Evolutionary conservation across 1,284 basidiomycete species (phyloP).

Genomic region (Mrakiaceae sp.): DNA sequence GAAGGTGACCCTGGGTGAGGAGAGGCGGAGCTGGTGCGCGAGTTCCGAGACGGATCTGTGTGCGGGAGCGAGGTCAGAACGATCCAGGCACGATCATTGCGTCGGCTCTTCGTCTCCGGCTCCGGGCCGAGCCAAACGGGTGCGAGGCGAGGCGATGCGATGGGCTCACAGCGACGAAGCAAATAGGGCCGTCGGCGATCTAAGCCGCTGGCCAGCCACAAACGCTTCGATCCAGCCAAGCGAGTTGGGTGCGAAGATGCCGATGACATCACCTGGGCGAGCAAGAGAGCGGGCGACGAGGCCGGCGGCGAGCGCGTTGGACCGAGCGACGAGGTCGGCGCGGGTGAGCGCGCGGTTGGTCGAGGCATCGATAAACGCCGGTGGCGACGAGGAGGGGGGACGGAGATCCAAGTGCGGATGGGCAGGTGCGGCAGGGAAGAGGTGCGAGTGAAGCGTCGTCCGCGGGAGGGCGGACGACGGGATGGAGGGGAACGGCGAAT

Average conservation of each 20-base stretch:
- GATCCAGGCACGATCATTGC: not conserved
- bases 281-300: constrained; percentile 27
- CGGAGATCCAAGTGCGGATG: not conserved
- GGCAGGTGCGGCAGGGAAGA: constrained; percentile 1
- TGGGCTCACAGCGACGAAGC: constrained; percentile 38
- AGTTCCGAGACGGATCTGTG: constrained; percentile 30
- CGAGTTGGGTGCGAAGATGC: constrained; percentile 41
- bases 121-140: constrained; percentile 42
- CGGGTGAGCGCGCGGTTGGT: constrained; percentile 50
- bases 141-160: constrained; percentile 37
- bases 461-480: not conserved
- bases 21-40: constrained; percentile 39
- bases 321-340: constrained; percentile 43
- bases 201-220: constrained; percentile 40
- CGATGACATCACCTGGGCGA: constrained; percentile 5
- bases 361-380: constrained; percentile 56
- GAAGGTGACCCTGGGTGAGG: constrained; percentile 45
- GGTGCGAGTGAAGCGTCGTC: constrained; percentile 8
- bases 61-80: not conserved
- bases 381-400: constrained; percentile 32
- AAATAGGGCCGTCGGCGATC: constrained; percentile 27
- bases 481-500: too few species aligned
- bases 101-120: not conserved
- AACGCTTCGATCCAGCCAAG: constrained; percentile 52
- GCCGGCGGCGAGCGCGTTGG: constrained; percentile 47